Percentiles rank a stretch among this genome's conserved stretches.
These are phyloP conservation scores for Aspergillus vadensis DNA, from an alignment of 2,329 filamentous ascomycete genomes.

Conservation along the genomic window DNA sequence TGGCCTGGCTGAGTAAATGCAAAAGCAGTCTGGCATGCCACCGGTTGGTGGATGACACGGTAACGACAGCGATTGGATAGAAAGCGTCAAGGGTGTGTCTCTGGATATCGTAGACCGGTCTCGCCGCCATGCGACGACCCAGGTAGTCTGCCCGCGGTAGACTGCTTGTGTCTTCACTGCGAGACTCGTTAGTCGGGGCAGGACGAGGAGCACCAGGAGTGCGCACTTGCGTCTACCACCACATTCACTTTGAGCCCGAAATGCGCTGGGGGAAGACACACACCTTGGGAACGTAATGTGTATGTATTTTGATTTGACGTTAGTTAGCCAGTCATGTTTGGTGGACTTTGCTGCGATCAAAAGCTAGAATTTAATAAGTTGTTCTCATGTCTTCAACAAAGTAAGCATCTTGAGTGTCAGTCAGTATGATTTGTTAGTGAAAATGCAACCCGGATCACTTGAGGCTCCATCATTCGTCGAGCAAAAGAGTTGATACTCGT, in stretches of 20 bases:
- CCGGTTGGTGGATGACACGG: constrained; percentile 17
- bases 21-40: constrained; percentile 22
- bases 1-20: constrained; percentile 40
- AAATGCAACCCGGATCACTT: neutral
- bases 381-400: constrained; percentile 31
- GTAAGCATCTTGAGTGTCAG: neutral
- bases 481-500: too few species aligned
- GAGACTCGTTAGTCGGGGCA: constrained; percentile 13
- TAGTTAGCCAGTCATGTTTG: constrained; percentile 21
- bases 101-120: constrained; percentile 21
- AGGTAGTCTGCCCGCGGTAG: constrained; percentile 13
- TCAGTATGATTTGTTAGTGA: neutral
- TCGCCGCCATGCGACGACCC: constrained; percentile 15
- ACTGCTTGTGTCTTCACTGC: constrained; percentile 7
- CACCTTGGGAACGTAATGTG: constrained; percentile 17
- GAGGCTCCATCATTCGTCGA: neutral
- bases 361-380: constrained; percentile 32
- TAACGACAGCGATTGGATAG: constrained; percentile 23
- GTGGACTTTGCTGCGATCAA: constrained; percentile 22
- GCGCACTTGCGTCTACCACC: constrained; percentile 5
- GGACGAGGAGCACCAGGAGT: constrained; percentile 9
- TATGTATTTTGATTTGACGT: constrained; percentile 23
- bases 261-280: constrained; percentile 12
- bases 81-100: constrained; percentile 15
- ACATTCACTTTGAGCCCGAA: constrained; percentile 1